These are phyloP conservation scores for Colletotrichum cuscutae DNA, from an alignment of 2,329 filamentous ascomycete species.

Conservation along the genomic window DNA sequence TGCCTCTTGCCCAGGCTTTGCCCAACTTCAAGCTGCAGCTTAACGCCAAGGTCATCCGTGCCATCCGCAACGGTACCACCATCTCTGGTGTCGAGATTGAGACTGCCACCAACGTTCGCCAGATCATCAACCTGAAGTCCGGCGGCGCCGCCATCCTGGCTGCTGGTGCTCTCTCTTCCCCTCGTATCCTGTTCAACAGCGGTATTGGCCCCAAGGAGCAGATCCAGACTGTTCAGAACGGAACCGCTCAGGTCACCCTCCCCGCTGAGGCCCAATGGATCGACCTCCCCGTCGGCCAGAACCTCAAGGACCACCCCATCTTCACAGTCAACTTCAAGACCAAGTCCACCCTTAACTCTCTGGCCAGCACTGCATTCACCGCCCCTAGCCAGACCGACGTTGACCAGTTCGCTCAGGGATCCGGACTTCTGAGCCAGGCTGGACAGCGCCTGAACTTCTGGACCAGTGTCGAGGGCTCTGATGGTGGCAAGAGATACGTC, in stretches of 20 bases:
- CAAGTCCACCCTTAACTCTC: constrained; percentile 37
- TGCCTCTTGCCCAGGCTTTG: constrained; percentile 45
- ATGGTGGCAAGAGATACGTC: constrained; percentile 49
- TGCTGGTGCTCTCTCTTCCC: constrained; percentile 36
- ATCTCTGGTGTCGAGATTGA: constrained; percentile 46
- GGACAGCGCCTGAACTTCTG: constrained; percentile 59
- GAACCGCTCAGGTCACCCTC: constrained; percentile 44
- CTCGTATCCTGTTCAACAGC: constrained; percentile 64
- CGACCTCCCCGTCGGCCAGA: constrained; percentile 54
- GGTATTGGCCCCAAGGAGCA: constrained; percentile 64
- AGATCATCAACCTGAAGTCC: constrained; percentile 38
- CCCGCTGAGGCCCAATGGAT: constrained; percentile 41
- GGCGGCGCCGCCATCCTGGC: constrained; percentile 36
- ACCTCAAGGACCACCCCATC: constrained; percentile 48
- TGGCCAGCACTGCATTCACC: constrained; percentile 20
- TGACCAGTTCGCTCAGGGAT: constrained; percentile 46
- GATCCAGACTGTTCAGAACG: constrained; percentile 58
- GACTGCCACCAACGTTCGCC: constrained; percentile 32
- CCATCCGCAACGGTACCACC: constrained; percentile 41
- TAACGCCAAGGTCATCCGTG: constrained; percentile 37
- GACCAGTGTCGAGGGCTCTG: constrained; percentile 53
- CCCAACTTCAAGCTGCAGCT: constrained; percentile 50
- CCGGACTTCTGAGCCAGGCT: constrained; percentile 54
- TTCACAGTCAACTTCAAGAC: constrained; percentile 43
- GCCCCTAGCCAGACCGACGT: constrained; percentile 42